Base-by-base conservation (phyloP, 2,329 filamentous ascomycete genomes). In the Aschersonia sp. region DNA sequence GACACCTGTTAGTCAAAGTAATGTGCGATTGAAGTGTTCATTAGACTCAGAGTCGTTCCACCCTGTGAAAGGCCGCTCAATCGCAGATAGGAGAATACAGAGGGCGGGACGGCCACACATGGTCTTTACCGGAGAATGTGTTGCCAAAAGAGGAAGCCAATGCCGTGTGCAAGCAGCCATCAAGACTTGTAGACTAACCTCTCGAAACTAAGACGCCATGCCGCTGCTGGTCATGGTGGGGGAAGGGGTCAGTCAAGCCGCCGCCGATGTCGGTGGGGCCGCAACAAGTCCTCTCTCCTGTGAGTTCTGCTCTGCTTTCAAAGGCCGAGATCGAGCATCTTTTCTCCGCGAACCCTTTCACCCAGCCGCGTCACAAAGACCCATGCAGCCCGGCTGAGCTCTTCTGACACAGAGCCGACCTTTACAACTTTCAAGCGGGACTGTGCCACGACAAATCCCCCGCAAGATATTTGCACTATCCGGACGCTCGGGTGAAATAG, bases 401-500 rank as follows among this genome's bases (percentile, higher is more conserved):
- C 57, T 8, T 59, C 56, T n/a, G 50, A 61, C 41, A 59, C 47
- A 14, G 61, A 60, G 4, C 59, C 58, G 4, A 56, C 47, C 42
- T 58, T 58, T 12, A 66, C 47, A 11, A 77, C 57, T 58, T 79
- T 79, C 22, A 79, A 45, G 31, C 73, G 64, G 9, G 62, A 69
- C 50, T 76, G 74, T 0, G 71, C 71, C 9, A 79, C 59, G 39
- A 72, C 70, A 48, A 79, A 80, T 0, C 73, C 74, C 0, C 69
- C 71, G 50, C 74, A 79, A 0, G 73, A 73, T 31, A 79, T 66
- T 51, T 75, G 74, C 10, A 62, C 62, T 30, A 79, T 59, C 2
- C 67, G 62, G 4, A 78, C 74, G n/a, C 68, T 65, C 0, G 75
- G 71, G 52, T 79, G 74, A 48, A 74, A 73, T 52, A 79, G 53